Conservation (phyloP, 148 eudicot genomes). For the Cornus suecica region DNA sequence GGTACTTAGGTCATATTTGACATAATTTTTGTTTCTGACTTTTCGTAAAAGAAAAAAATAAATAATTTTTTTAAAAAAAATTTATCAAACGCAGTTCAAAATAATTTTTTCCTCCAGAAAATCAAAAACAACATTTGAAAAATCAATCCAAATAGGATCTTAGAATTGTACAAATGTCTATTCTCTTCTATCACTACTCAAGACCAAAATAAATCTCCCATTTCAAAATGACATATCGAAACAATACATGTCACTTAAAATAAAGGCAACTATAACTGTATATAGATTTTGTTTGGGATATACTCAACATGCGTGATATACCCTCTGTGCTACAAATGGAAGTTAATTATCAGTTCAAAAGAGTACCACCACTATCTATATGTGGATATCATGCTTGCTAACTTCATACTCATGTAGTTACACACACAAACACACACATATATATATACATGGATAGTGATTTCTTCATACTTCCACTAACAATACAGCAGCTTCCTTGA, state of each 20-base stretch:
- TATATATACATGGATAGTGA: not conserved
- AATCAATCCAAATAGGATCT: no score
- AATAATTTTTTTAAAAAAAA: no score
- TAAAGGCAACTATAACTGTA: not conserved
- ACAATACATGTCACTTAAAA: not conserved
- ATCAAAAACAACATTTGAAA: no score
- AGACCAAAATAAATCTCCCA: not conserved
- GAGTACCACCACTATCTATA: constrained; percentile 8
- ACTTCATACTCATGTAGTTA: constrained; percentile 10
- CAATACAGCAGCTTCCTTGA: not conserved
- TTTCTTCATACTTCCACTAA: constrained; percentile 2
- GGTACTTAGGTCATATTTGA: no score
- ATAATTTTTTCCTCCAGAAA: no score
- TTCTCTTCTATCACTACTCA: not conserved
- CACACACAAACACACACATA: not conserved
- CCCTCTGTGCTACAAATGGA: not conserved
- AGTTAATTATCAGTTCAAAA: not conserved
- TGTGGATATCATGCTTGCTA: constrained; percentile 10
- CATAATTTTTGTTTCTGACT: no score
- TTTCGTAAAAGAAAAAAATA: no score
- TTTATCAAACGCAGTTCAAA: no score
- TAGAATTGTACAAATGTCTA: not conserved
- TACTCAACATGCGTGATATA: not conserved
- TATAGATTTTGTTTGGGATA: not conserved
- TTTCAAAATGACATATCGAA: not conserved